These are phyloP conservation scores for Penicillium samsonianum DNA, from an alignment of 495 filamentous ascomycete genomes.

Conservation along the genomic window DNA sequence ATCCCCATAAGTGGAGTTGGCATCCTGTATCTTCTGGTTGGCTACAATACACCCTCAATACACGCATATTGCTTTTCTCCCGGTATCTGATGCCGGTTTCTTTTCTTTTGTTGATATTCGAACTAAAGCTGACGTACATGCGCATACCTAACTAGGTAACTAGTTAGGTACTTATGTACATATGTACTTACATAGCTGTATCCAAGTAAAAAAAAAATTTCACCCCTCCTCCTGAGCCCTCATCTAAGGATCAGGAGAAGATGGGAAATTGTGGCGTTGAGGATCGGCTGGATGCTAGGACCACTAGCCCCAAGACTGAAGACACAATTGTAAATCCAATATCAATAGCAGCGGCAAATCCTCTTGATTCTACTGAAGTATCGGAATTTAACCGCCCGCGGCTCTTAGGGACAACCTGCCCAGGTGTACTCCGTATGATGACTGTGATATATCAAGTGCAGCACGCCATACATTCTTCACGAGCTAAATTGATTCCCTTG, in stretches of 20 bases:
- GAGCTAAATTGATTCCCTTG: conserved; percentile 3
- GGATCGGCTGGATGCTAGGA: conserved; percentile 12
- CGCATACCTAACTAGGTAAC: too few species aligned
- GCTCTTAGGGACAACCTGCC: not conserved
- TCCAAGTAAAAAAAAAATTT: conserved; percentile 1
- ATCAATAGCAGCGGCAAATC: not conserved
- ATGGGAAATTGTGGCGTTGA: conserved; percentile 11
- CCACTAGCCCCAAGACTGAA: conserved; percentile 12
- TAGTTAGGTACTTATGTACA: too few species aligned
- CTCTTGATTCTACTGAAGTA: not conserved
- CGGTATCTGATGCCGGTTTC: conserved; percentile 5
- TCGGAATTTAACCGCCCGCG: conserved; percentile 5
- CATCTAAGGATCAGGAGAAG: not conserved
- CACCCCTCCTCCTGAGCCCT: not conserved
- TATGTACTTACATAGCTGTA: not conserved
- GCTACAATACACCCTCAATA: conserved; percentile 4
- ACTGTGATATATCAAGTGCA: conserved; percentile 3
- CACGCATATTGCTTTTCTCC: not conserved
- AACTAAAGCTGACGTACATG: conserved; percentile 1
- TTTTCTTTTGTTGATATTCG: conserved; percentile 6
- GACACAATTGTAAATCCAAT: conserved; percentile 1
- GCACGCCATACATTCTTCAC: not conserved
- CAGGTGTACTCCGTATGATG: not conserved
- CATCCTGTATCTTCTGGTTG: not conserved
- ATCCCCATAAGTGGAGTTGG: not conserved